Conservation (phyloP, 495 filamentous ascomycete genomes). For the Daldinia loculata region DNA sequence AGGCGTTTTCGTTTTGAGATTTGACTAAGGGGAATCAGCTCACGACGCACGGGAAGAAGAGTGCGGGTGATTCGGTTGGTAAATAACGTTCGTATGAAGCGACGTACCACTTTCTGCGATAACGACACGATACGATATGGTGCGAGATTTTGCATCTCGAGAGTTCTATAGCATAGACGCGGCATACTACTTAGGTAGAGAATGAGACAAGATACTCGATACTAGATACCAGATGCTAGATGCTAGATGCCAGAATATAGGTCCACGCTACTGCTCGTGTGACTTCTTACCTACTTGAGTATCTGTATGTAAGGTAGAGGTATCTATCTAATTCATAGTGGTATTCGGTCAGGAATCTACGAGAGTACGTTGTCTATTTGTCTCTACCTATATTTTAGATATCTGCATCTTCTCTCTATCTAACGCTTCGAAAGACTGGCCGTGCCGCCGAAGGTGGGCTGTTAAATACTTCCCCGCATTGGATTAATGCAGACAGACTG, state of each 20-base stretch:
- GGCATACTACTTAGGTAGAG: slow-evolving; percentile 22
- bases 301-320: neutral
- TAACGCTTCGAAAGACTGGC: neutral
- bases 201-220: slow-evolving; percentile 15
- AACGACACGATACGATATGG: neutral
- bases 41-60: slow-evolving; percentile 2
- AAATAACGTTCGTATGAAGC: slow-evolving; percentile 31
- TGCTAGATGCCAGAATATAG: neutral
- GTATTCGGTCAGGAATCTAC: neutral
- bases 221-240: neutral
- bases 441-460: slow-evolving; percentile 11
- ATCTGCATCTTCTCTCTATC: neutral
- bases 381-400: too few species aligned
- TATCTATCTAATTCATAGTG: neutral
- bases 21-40: neutral
- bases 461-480: slow-evolving; percentile 18
- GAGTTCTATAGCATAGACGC: slow-evolving; percentile 24
- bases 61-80: slow-evolving; percentile 7
- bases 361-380: neutral
- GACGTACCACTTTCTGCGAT: slow-evolving; percentile 19
- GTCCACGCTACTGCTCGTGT: neutral
- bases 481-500: neutral
- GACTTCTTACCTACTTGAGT: neutral
- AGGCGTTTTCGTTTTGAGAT: slow-evolving; percentile 16
- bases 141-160: slow-evolving; percentile 8